Evolutionary conservation across 1,284 basidiomycete species (phyloP), one percentile per base, ranked within the genome.

Genomic region (Fistulina hepatica): DNA sequence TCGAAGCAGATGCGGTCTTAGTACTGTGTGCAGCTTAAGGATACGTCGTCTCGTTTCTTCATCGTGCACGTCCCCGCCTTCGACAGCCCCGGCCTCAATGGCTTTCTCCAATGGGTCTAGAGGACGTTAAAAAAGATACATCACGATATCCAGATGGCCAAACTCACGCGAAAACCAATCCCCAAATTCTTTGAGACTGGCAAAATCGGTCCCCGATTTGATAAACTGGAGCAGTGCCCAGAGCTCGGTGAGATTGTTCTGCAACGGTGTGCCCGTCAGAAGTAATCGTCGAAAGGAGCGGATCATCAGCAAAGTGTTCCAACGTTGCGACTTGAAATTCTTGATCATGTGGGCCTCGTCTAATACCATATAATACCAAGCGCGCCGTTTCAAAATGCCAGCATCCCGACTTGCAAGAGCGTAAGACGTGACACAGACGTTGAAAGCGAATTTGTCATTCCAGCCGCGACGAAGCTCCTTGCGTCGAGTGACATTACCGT

Each of bases 311-410:
- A 97, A 60, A 10, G 82, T 92, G 54, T 92, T 91, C 93, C 93
- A 97, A 33, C 93, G 76, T 58, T 97, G 91, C 1, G 85, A 90
- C 48, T 83, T 82, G 63, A 95, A 97, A 61, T 97, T 97, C 64
- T 97, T 97, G 76, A 97, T 95, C 76, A 97, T 94, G 55, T 97
- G 92, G 6, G 92, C 93, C 61, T 97, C 93, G 58, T 95, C 92
- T 9, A 97, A 73, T 45, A 97, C 81, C 78, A 97, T 86, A 55
- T 97, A 97, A 54, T 91, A 89, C 93, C 93, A 97, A 33, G 78
- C 70, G 60, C 94, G 95, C 37, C 93, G 81, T 50, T 92, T 90
- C 67, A 97, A 93, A 34, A 95, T 88, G 56, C 90, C 81, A 46
- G 90, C 84, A 56, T 97, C 93, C 34, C 88, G 80, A 46, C 90